phyloP scores from a whole-genome alignment of 2,329 filamentous ascomycete genomes.

The Ophiostoma sp. region DNA sequence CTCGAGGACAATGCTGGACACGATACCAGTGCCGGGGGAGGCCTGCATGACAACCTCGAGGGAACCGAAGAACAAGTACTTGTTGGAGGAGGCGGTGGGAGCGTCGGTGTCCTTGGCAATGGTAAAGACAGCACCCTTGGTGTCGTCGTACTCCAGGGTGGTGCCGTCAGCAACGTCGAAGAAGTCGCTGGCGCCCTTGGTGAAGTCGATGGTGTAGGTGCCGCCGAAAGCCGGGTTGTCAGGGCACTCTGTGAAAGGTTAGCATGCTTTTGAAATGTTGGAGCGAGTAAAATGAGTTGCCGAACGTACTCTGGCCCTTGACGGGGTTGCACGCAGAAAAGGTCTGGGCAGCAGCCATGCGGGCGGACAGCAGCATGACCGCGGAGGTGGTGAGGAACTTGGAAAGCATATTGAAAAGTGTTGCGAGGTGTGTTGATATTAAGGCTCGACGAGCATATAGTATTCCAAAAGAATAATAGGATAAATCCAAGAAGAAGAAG shows the following conservation, averaged over 20 bases:
- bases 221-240: constrained; percentile 70
- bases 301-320: constrained; percentile 38
- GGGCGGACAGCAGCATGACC: constrained; percentile 43
- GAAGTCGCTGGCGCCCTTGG: constrained; percentile 58
- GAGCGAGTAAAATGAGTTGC: neutral
- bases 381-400: constrained; percentile 43
- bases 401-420: constrained; percentile 38
- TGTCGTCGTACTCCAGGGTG: constrained; percentile 41
- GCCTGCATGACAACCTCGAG: constrained; percentile 75
- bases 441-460: neutral
- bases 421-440: neutral
- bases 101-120: constrained; percentile 63
- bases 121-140: constrained; percentile 51
- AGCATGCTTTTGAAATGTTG: neutral
- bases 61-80: constrained; percentile 96
- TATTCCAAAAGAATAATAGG: neutral
- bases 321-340: constrained; percentile 51
- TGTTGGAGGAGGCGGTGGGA: constrained; percentile 67
- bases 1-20: constrained; percentile 84
- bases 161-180: constrained; percentile 47
- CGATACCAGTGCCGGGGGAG: constrained; percentile 74
- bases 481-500: constrained; percentile 12
- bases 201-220: constrained; percentile 64
- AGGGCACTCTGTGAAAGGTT: constrained; percentile 53
- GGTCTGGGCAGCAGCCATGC: constrained; percentile 51